Base-by-base conservation (phyloP, 805 yeast genomes). In the Clavispora fructus region DNA sequence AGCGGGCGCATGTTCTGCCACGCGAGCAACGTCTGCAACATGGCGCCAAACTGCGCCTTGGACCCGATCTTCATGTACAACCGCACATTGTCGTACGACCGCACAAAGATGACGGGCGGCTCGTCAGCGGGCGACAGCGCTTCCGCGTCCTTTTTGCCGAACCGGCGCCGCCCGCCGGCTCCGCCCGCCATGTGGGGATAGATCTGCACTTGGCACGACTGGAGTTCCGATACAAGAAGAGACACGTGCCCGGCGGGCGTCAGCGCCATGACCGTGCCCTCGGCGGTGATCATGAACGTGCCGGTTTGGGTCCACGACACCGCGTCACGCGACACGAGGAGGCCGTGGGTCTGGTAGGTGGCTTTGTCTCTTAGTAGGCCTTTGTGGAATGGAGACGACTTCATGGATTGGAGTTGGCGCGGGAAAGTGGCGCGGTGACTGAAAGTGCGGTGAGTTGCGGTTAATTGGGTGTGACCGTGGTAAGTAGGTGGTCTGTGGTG, bases 1-100 rank as follows among this genome's bases (percentile, higher is more conserved):
- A 63, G 67, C 7, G 79, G 78, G 46, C 65, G 73, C 55, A 80
- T 57, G 33, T 72, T 68, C 49, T 79, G 81, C 87, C 87, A 82
- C 44, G 80, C 77, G 23, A 79, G 53, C 40, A 82, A 58, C 8
- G 73, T 55, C 40, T 77, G 64, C 25, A 80, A 54, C 23, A 82
- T 57, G 38, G 65, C 62, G 29, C 74, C 64, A 46, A 81, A 78
- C 42, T 60, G 66, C 30, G 59, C 45, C 46, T 65, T 68, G 11
- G 68, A 59, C 5, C 66, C 59, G 10, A 75, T 60, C 45, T 67
- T 54, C 51, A 68, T 56, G 56, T 70, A 71, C 25, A 70, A 48
- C 54, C 65, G 60, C 48, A 66, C 67, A 52, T 64, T 71, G 47
- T 68, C 68, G 49, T 59, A 65, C 1, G 78, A 66, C 31, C 68